phyloP scores from a whole-genome alignment of 139 green algal genomes.

The Chlorella sp. region DNA sequence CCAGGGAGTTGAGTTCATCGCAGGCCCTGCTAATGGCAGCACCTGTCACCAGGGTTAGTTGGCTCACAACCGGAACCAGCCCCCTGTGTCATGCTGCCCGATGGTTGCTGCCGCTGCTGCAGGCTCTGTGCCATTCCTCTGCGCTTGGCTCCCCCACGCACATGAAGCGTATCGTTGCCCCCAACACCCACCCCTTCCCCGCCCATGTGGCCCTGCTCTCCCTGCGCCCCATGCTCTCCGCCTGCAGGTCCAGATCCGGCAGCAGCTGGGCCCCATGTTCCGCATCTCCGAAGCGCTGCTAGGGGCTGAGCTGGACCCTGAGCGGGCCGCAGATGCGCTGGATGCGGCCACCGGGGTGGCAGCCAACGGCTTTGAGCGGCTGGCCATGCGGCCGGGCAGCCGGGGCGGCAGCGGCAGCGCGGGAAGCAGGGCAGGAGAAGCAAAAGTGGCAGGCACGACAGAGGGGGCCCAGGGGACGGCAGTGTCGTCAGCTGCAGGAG shows the following conservation, averaged over 20 bases:
- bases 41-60: too few species aligned
- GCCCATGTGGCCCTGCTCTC: background rate
- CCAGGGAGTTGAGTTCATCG: background rate
- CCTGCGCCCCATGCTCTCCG: background rate
- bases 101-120: background rate
- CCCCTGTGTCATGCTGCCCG: background rate
- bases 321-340: conserved; percentile 1
- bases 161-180: too few species aligned
- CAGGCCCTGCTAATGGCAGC: background rate
- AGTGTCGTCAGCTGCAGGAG: background rate
- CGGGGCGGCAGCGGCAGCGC: background rate
- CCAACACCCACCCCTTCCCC: too few species aligned
- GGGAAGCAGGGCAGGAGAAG: background rate
- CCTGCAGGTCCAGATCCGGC: conserved; percentile 24
- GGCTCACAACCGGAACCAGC: too few species aligned
- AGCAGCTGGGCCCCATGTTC: conserved; percentile 39
- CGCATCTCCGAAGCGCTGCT: conserved; percentile 21
- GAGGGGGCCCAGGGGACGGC: too few species aligned
- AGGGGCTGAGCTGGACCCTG: background rate
- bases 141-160: background rate
- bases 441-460: background rate
- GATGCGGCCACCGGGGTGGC: conserved; percentile 9
- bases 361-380: conserved; percentile 10
- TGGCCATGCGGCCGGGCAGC: conserved; percentile 1
- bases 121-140: background rate